Evolutionary conservation across 23 red algal species (phyloP), one percentile per base, ranked within the genome.

Genomic region (Gracilaria caudata): DNA sequence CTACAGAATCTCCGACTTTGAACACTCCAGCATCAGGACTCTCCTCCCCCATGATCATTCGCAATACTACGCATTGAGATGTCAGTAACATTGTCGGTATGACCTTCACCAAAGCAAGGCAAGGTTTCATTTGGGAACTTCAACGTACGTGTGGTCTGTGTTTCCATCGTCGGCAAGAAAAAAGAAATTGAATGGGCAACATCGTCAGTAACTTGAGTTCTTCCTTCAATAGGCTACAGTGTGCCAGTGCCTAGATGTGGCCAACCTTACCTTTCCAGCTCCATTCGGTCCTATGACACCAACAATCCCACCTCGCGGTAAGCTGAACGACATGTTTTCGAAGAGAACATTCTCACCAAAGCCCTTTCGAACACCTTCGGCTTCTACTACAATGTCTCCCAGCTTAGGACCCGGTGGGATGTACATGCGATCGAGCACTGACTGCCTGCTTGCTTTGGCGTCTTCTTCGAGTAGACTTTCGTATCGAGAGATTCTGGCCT

Each of bases 241-340:
- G 9, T 19, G 32, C n/a, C n/a, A 36, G 7, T 16, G 19, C 11
- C 29, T 29, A 16, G 14, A 30, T 7, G 32, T 36, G 10, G 12
- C 33, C 2, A 29, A 75, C 39, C 13, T 61, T 78, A 89, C 85
- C 84, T 97, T 97, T 58, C 94, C 94, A 73, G 58, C 80, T 36
- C 90, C 90, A 57, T 94, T 98, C 5, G 84, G 90, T 7, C 95
- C 95, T 38, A 98, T 90, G 3, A 98, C 83, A 39, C 95, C 95
- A 32, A 98, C 91, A 41, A 98, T 87, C 13, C 83, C 89, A 37
- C 95, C 95, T 80, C 87, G 72, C 29, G 95, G 95, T 6, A 98
- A 55, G 36, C 59, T 66, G 73, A 98, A 98, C 2, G 84, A 82
- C 59, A 92, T 77, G 83, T 98, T 87, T 45, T 94, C 73, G 75